A percentile compares a stretch with the other conserved stretches of the same genome.
Evolutionary conservation across 2,329 filamentous ascomycete genomes (phyloP).

Genomic region (Tothia fuscella): DNA sequence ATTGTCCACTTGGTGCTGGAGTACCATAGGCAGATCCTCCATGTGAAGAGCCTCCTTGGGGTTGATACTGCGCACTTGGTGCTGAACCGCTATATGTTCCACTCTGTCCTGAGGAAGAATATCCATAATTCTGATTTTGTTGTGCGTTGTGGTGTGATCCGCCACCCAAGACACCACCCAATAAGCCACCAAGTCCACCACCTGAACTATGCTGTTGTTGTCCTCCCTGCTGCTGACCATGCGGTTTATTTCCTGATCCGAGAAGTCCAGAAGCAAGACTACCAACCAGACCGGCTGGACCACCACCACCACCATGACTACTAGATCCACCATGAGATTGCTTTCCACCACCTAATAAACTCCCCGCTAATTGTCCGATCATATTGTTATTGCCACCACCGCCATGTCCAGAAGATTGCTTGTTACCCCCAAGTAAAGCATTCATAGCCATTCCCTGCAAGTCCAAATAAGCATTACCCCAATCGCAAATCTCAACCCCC

Average conservation of each 20-base stretch:
- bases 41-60: slow-evolving; percentile 11
- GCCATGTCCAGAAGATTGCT: slow-evolving; percentile 7
- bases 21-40: slow-evolving; percentile 1
- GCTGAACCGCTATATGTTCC: slow-evolving; percentile 25
- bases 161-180: slow-evolving; percentile 9
- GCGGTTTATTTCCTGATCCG: slow-evolving; percentile 14
- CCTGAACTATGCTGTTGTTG: slow-evolving; percentile 4
- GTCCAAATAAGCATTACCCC: background rate
- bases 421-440: slow-evolving; percentile 19
- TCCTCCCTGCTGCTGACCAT: slow-evolving; percentile 12
- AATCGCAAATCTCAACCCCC: slow-evolving; percentile 1
- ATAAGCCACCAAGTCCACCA: slow-evolving; percentile 10
- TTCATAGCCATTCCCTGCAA: slow-evolving; percentile 17
- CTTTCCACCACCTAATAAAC: slow-evolving; percentile 20
- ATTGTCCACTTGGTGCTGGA: background rate
- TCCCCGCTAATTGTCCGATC: slow-evolving; percentile 16
- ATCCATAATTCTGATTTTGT: slow-evolving; percentile 21
- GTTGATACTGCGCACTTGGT: slow-evolving; percentile 24
- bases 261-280: slow-evolving; percentile 15
- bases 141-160: slow-evolving; percentile 12
- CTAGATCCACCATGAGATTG: slow-evolving; percentile 12
- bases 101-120: slow-evolving; percentile 19
- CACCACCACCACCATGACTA: slow-evolving; percentile 11
- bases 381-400: slow-evolving; percentile 13
- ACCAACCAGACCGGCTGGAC: slow-evolving; percentile 16